Percentiles rank a stretch among this genome's conserved stretches.
Conservation (phyloP, 305 asterid species). For the Fraxinus angustifolia region DNA sequence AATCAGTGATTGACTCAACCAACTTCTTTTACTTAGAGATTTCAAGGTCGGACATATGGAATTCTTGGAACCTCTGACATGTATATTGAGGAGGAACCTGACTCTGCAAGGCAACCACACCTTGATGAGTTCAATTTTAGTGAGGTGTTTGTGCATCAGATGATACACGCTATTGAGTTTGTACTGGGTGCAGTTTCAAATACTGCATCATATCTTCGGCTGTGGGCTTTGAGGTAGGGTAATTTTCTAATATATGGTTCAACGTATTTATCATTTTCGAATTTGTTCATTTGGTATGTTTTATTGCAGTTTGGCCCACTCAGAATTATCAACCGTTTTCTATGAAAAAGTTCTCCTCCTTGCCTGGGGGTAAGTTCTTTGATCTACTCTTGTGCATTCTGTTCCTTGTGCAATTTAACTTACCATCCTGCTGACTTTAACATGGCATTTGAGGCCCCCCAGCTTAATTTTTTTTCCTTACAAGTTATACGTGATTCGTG, state of each 20-base stretch:
- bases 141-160: constrained; percentile 95
- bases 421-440: not conserved
- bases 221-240: constrained; percentile 92
- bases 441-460: not conserved
- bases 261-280: constrained; percentile 16
- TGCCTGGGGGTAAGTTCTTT: constrained; percentile 85
- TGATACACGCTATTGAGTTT: constrained; percentile 95
- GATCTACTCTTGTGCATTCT: not conserved
- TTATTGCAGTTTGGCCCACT: constrained; percentile 84
- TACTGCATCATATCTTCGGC: constrained; percentile 93
- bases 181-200: constrained; percentile 97
- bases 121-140: constrained; percentile 80
- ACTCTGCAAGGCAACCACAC: constrained; percentile 55
- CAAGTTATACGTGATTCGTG: too few species aligned
- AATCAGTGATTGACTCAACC: constrained; percentile 20
- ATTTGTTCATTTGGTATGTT: constrained; percentile 15
- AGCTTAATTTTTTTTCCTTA: not conserved
- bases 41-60: constrained; percentile 87
- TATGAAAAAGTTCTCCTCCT: constrained; percentile 91
- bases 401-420: not conserved
- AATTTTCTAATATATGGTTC: constrained; percentile 10
- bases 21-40: constrained; percentile 57
- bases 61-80: constrained; percentile 71
- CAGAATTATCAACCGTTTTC: constrained; percentile 92
- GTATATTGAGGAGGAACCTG: constrained; percentile 65